Evolutionary conservation across 257 asterid genomes (phyloP), one percentile per base, ranked within the genome.

Genomic region (Anisodus tanguticus): DNA sequence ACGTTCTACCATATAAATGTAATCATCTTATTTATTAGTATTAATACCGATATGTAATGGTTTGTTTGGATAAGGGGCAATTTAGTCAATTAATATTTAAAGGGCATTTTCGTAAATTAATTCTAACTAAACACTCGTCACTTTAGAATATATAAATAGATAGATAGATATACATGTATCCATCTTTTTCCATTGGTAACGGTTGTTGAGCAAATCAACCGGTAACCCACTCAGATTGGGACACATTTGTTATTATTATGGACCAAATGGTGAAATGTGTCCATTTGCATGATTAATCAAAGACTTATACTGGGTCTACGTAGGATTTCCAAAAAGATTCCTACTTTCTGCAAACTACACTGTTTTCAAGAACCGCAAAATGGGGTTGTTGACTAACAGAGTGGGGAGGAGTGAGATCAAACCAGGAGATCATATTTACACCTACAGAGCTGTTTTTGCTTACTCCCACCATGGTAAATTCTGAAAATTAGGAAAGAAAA

Each of bases 371-470:
- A 86, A 51, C 5, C 64, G 58, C 59, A 58, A 85, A 35, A 95
- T 95, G 98, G 97, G 98, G 82, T 89, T 95, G 85, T 89, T 94
- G 57, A 81, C 95, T 60, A 94, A 94, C 91, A 90, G 92, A 87
- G 97, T 93, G 85, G 94, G 90, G 83, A 87, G 91, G 80, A 89
- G 83, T 86, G 91, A 91, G 82, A 90, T 95, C 88, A 94, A 88
- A 80, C 88, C 97, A 11, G 99, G 98, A 62, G 99, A 94, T 87
- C 99, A 94, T 83, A 92, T 94, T 91, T 94, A 94, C 88, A 92
- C 97, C 63, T 94, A 94, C 88, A 90, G 98, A 89, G 97, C 95
- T 0, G 91, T 87, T 59, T 93, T 92, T 88, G 94, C 94, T 35
- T 93, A 93, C 86, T 90, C 98, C 58, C 97, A 93, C 83, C 98